These are phyloP conservation scores for Aspergillus pseudoterreus DNA, from an alignment of 2,329 filamentous ascomycete species.

Conservation along the genomic window DNA sequence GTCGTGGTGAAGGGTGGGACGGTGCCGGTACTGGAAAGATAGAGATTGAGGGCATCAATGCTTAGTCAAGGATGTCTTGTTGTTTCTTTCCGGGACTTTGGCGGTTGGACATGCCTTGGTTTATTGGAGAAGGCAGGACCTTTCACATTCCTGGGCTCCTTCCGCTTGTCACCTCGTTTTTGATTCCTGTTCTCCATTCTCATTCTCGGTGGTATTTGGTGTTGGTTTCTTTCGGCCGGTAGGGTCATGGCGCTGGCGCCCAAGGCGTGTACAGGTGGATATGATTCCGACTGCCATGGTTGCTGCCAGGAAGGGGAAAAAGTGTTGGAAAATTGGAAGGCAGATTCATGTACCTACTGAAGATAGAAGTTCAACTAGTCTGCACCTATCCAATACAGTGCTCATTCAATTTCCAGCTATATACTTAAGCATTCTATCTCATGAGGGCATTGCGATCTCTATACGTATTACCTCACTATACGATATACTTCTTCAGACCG, in stretches of 20 bases:
- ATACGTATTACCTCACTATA: slow-evolving; percentile 8
- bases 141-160: too few relatives aligned
- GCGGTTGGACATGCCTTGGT: too few relatives aligned
- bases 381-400: too few relatives aligned
- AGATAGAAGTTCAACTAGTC: too few relatives aligned
- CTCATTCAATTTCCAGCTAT: too few relatives aligned
- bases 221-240: neutral
- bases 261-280: neutral
- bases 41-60: slow-evolving; percentile 28
- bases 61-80: neutral
- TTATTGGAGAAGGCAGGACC: too few relatives aligned
- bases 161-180: neutral
- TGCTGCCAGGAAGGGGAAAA: too few relatives aligned
- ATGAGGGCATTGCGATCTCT: too few relatives aligned
- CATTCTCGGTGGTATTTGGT: neutral
- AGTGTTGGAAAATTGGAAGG: neutral
- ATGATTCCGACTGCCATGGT: neutral
- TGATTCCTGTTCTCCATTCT: neutral
- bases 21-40: slow-evolving; percentile 26
- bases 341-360: neutral
- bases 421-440: too few relatives aligned
- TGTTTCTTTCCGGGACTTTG: too few relatives aligned
- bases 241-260: neutral
- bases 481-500: slow-evolving; percentile 69
- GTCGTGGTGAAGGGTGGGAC: slow-evolving; percentile 34